Evolutionary conservation across 192 early-diverging fungal species (phyloP), one percentile per base, ranked within the genome.

Genomic region (Linnemannia zychae): DNA sequence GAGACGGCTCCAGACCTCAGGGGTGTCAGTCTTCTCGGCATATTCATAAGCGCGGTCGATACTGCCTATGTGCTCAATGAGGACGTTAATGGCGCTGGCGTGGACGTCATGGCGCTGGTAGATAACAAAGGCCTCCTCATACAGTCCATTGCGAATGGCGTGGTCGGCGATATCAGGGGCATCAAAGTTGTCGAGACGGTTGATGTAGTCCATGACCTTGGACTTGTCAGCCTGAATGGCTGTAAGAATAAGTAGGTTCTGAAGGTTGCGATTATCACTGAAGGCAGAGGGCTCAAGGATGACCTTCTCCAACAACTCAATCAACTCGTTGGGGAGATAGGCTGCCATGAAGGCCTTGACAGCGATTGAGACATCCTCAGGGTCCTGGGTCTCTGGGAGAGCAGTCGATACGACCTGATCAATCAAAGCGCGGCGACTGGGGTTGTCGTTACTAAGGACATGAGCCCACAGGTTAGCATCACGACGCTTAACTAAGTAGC

Each of bases 301-400:
- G 79, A 99, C 91, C 91, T 98, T 98, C 88, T 99, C 98, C 71
- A 99, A 89, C 7, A 99, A 90, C 89, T 98, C 98, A 77, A 99
- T 99, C 71, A 99, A 91, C 89, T 99, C 98, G 63, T 97, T 94
- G 13, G 98, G 97, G 22, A 99, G 91, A 73, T 96, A 96, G 46
- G 98, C 98, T 24, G 93, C 94, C 97, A 99, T 99, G 76, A 99
- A 99, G 0, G 98, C 98, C 91, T 98, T 99, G 72, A 99, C 98
- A 24, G 98, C 95, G 69, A 97, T 91, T 20, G 98, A 99, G 0
- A 99, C 98, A 87, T 99, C 97, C 87, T 99, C 98, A 33, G 98
- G 98, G 76, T 99, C 98, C 57, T 93, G 93, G 47, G 96, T 96
- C 83, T 99, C 98, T 37, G 98, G 96, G 38, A 99, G 90, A 38